Conservation (phyloP, 768 basidiomycete genomes). For the Heimioporus sp. region DNA sequence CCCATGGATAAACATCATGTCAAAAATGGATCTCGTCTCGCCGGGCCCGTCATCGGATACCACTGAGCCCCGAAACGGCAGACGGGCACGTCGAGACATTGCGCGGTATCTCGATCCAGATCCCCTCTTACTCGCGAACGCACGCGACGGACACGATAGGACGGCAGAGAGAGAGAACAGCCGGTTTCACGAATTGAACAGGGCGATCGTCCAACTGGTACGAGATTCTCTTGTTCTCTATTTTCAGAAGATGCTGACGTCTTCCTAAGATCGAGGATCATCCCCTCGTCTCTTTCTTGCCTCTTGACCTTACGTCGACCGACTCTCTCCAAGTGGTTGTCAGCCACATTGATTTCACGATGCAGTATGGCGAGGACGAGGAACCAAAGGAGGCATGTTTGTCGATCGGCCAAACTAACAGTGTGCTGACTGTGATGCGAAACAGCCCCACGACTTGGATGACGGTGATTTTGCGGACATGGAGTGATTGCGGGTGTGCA, state of each 20-base stretch:
- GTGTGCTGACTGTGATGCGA: slow-evolving; percentile 10
- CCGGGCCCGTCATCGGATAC: slow-evolving; percentile 28
- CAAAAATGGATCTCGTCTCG: slow-evolving; percentile 97
- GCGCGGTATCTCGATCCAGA: slow-evolving; percentile 97
- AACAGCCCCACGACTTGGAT: slow-evolving; percentile 87
- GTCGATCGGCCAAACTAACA: background rate
- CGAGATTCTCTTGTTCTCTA: slow-evolving; percentile 21
- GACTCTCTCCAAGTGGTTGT: slow-evolving; percentile 89
- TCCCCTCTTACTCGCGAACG: slow-evolving; percentile 75
- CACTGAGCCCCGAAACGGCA: slow-evolving; percentile 66
- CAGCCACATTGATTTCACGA: slow-evolving; percentile 95
- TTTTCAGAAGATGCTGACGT: background rate
- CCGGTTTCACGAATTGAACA: slow-evolving; percentile 90
- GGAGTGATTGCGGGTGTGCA: slow-evolving; percentile 39
- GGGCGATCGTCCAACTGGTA: slow-evolving; percentile 93
- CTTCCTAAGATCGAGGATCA: slow-evolving; percentile 89
- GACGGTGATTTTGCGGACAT: slow-evolving; percentile 85
- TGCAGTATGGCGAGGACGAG: slow-evolving; percentile 99
- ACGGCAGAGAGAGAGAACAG: slow-evolving; percentile 55
- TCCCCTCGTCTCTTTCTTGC: slow-evolving; percentile 94
- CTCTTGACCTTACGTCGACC: slow-evolving; percentile 85
- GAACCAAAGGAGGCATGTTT: slow-evolving; percentile 85
- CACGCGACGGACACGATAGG: slow-evolving; percentile 46
- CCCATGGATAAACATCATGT: slow-evolving; percentile 97
- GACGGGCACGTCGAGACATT: slow-evolving; percentile 73